A percentile compares a stretch with the other conserved stretches of the same genome.
phyloP scores from a whole-genome alignment of 371 early-diverging fungal species.

The Blakeslea trispora region DNA sequence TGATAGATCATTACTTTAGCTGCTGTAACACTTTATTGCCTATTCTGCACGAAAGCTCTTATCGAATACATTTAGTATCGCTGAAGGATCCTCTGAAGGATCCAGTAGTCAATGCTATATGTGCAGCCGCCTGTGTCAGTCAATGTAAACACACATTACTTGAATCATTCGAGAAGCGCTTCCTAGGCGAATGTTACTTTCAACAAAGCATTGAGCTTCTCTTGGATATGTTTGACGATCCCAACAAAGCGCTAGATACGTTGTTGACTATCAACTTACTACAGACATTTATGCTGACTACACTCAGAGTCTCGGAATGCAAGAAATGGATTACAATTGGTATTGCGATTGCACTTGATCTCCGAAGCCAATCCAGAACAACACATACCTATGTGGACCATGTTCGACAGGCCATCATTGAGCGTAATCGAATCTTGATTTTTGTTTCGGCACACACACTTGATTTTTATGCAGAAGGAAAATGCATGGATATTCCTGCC shows the following conservation, averaged over 20 bases:
- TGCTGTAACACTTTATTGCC: constrained; percentile 1
- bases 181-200: constrained; percentile 1
- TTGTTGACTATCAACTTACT: constrained; percentile 4
- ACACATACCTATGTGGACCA: not conserved
- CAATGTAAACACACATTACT: constrained; percentile 1
- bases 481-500: not conserved
- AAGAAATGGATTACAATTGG: not conserved
- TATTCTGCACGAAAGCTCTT: constrained; percentile 6
- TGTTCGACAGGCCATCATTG: not conserved
- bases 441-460: too few species aligned
- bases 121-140: not conserved
- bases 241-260: constrained; percentile 2
- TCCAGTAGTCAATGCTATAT: constrained; percentile 12
- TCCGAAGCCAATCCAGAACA: not conserved
- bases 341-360: not conserved
- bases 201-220: constrained; percentile 1
- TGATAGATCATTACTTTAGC: constrained; percentile 1
- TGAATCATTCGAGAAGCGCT: constrained; percentile 1
- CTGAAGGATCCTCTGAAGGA: constrained; percentile 6
- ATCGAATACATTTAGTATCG: not conserved
- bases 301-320: not conserved
- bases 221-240: constrained; percentile 13
- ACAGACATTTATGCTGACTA: not conserved
- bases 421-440: not conserved
- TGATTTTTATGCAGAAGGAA: too few species aligned